These are phyloP conservation scores for Podospora bellae-mahoneyi DNA, from an alignment of 495 filamentous ascomycete species.

Conservation along the genomic window DNA sequence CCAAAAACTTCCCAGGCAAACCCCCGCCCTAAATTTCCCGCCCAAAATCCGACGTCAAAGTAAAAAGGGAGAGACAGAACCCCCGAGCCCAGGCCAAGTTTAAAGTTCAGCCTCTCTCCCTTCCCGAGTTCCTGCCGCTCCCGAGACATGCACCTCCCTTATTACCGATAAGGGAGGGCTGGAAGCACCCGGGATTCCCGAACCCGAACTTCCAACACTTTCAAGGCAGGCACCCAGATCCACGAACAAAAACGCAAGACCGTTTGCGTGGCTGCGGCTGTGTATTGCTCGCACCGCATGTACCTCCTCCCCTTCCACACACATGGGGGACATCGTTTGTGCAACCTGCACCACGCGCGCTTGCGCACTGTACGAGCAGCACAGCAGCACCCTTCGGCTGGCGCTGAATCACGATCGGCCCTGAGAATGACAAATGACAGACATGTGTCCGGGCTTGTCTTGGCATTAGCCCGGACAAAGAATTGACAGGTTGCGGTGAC, in stretches of 20 bases:
- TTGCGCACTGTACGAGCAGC: no score
- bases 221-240: not conserved
- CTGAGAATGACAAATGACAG: not conserved
- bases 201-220: not conserved
- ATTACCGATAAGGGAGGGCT: not conserved
- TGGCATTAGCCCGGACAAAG: not conserved
- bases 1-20: not conserved
- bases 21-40: not conserved
- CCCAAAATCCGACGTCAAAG: not conserved
- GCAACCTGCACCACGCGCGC: not conserved
- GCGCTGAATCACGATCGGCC: not conserved
- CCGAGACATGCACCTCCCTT: not conserved
- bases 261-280: not conserved
- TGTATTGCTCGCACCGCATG: not conserved
- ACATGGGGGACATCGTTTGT: not conserved
- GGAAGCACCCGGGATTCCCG: no score
- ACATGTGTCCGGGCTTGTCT: not conserved
- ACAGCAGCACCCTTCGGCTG: not conserved
- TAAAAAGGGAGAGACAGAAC: not conserved
- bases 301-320: not conserved
- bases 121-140: not conserved
- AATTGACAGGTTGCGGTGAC: not conserved
- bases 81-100: not conserved
- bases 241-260: not conserved
- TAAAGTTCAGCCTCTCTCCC: not conserved